Evolutionary conservation across 2,329 filamentous ascomycete genomes (phyloP).

Genomic region (Colletotrichum sp.): DNA sequence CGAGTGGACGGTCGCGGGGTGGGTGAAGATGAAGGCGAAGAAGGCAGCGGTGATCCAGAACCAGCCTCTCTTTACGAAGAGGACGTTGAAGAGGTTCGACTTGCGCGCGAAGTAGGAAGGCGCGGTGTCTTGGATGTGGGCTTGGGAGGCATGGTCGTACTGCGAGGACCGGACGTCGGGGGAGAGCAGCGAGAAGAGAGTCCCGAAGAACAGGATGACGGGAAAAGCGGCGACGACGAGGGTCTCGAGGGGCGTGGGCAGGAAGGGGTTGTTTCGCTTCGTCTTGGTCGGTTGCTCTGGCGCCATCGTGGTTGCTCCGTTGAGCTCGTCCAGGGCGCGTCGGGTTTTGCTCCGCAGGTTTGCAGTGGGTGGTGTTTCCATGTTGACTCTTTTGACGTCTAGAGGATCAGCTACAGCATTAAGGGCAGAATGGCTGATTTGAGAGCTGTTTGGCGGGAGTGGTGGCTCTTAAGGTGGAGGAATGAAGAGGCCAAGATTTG

Average conservation of each 20-base stretch:
- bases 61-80: conserved; percentile 97
- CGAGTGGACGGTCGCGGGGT: conserved; percentile 57
- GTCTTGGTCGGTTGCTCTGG: conserved; percentile 17
- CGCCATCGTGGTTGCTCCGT: conserved; percentile 4
- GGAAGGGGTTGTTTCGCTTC: conserved; percentile 58
- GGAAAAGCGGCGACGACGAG: conserved; percentile 76
- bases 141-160: conserved; percentile 67
- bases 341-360: conserved; percentile 21
- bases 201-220: conserved; percentile 77
- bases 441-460: background rate
- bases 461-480: background rate
- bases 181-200: conserved; percentile 79
- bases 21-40: conserved; percentile 69
- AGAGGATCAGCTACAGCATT: background rate
- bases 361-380: conserved; percentile 20
- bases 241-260: conserved; percentile 73
- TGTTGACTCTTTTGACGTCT: background rate
- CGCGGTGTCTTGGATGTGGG: conserved; percentile 63
- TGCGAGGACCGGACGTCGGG: conserved; percentile 69
- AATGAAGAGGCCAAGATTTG: background rate
- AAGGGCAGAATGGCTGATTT: background rate
- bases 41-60: conserved; percentile 85
- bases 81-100: conserved; percentile 86
- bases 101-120: conserved; percentile 94
- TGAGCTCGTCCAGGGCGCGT: conserved; percentile 20